These are phyloP conservation scores for Epicoccum sorghinum DNA, from an alignment of 2,329 filamentous ascomycete genomes.

Conservation along the genomic window DNA sequence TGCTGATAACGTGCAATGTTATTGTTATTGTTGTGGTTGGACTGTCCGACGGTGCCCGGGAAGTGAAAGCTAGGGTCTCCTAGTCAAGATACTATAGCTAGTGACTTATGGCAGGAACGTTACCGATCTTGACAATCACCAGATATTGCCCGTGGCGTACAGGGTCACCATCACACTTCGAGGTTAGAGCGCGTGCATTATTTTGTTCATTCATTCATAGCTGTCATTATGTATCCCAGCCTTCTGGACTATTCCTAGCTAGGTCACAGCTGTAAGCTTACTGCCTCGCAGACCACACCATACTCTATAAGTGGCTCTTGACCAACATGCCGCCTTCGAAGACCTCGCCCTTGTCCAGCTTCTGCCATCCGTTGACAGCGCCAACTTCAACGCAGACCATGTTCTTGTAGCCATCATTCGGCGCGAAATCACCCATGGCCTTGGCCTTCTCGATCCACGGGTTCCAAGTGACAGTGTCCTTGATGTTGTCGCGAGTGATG, in stretches of 20 bases:
- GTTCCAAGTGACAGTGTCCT: slow-evolving; percentile 95
- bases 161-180: neutral
- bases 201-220: neutral
- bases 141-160: neutral
- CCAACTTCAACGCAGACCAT: slow-evolving; percentile 97
- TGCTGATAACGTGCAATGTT: slow-evolving; percentile 29
- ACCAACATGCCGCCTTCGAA: slow-evolving; percentile 69
- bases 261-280: neutral
- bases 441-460: slow-evolving; percentile 88
- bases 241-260: neutral
- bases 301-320: slow-evolving; percentile 47
- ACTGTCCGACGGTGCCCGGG: slow-evolving; percentile 16
- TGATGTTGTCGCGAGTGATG: slow-evolving; percentile 81
- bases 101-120: neutral
- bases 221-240: slow-evolving; percentile 7
- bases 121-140: neutral
- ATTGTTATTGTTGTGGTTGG: slow-evolving; percentile 30
- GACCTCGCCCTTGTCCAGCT: slow-evolving; percentile 77
- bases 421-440: slow-evolving; percentile 83
- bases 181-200: neutral
- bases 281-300: too few relatives aligned
- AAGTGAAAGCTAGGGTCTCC: slow-evolving; percentile 23
- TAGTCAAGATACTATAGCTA: slow-evolving; percentile 4
- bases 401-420: slow-evolving; percentile 86
- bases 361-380: slow-evolving; percentile 79